phyloP scores from a whole-genome alignment of 1,284 basidiomycete species.

The Ustilago xerochloae region DNA sequence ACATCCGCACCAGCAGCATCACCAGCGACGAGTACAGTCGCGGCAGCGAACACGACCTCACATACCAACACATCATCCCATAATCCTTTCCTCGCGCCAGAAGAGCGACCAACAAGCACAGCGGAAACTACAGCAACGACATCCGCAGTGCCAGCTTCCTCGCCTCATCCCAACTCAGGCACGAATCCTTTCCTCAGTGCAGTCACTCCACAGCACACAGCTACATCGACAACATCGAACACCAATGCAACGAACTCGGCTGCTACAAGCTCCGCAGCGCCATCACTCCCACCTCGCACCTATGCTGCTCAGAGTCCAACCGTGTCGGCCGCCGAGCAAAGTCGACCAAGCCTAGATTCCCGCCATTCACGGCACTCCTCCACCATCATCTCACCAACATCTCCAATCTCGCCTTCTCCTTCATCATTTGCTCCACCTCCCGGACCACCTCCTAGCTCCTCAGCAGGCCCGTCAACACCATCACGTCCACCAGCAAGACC shows the following conservation, averaged over 20 bases:
- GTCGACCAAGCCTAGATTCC: constrained; percentile 30
- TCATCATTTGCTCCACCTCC: constrained; percentile 23
- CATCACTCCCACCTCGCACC: constrained; percentile 22
- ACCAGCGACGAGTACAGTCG: neutral
- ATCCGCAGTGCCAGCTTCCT: neutral
- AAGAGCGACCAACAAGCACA: constrained; percentile 6
- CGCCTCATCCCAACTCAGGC: neutral
- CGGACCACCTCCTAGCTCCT: constrained; percentile 8
- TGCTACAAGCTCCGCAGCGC: constrained; percentile 1
- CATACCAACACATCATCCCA: neutral
- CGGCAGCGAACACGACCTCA: neutral
- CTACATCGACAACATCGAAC: neutral
- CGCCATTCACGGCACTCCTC: constrained; percentile 35
- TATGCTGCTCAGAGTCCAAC: constrained; percentile 8
- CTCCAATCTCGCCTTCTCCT: constrained; percentile 5
- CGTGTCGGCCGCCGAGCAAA: neutral
- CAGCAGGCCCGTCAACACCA: constrained; percentile 11
- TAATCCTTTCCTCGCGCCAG: constrained; percentile 31
- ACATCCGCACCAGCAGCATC: neutral
- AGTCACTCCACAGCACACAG: constrained; percentile 12
- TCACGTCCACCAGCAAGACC: constrained; percentile 6
- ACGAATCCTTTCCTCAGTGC: constrained; percentile 30
- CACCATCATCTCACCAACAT: neutral
- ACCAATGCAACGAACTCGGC: neutral
- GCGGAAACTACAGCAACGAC: neutral